Evolutionary conservation across 208 protist genomes (phyloP), one percentile per base, ranked within the genome.

Genomic region (Leishmania mexicana): DNA sequence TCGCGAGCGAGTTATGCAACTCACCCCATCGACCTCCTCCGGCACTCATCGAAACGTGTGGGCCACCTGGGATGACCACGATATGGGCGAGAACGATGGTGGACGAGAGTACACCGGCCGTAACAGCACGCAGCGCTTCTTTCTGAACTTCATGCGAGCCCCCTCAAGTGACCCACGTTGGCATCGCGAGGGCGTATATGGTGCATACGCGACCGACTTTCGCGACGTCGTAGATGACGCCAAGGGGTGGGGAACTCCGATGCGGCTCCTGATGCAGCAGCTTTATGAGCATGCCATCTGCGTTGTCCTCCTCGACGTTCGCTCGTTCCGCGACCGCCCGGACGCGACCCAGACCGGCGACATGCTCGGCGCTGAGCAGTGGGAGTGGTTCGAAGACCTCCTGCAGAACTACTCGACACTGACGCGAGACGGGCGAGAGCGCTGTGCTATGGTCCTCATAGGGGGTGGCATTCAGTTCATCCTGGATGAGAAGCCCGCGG

Each of bases 11-110:
- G 49, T 53, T 19, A 21, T 54, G 53, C 24, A 35, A 8, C 58
- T 79, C 4, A 8, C 40, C 45, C 13, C 84, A 1, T 57, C 71
- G 40, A 28, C 13, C 35, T 24, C 73, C 73, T 62, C 73, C n/a
- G 57, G 57, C 57, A 19, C 17, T 3, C 28, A 53, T 35, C 75
- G 73, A 72, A 84, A 85, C 64, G 86, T 91, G 79, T 97, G 68
- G 65, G 95, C 93, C 58, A 91, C 90, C 19, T 98, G 95, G 95
- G 95, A 98, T 71, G 95, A 98, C 79, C 95, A 98, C 85, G 95
- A 98, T 77, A 94, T 96, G 87, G 93, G 92, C 40, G 88, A 92
- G 80, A 98, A 98, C 83, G 92, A 98, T 76, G 95, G 88, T 10
- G 95, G 94, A 31, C 83, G 74, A 21, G 93, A 97, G 62, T 95